Base-by-base conservation (phyloP, 495 filamentous ascomycete genomes). In the Aspergillus hancockii region DNA sequence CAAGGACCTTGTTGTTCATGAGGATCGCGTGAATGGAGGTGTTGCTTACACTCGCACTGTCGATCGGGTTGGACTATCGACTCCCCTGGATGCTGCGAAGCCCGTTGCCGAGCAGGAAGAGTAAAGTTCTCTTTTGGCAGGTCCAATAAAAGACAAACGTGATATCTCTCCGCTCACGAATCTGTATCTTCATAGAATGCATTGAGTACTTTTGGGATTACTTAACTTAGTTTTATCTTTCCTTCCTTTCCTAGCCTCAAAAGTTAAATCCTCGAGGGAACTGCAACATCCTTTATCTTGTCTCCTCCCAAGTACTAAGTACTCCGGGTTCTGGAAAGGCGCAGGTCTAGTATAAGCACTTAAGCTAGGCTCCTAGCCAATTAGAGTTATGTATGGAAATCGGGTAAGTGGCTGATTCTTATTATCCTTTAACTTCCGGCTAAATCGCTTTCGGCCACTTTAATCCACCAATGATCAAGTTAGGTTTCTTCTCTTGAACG, bases 1-100 rank as follows among this genome's bases (percentile, higher is more conserved):
- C 54, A 77, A 77, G 65, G 69, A 77, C 23, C 62, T 76, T 23
- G 59, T 77, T 32, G 72, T 75, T 0, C 61, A 63, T 12, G 75
- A 73, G 54, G 73, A 74, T 55, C 63, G 67, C 43, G 57, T 62
- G 18, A 70, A 73, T 22, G 75, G 73, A 1, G 71, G 65, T 6
- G 56, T 76, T 16, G 68, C 50, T 13, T 72, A 71, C 58, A 72
- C 63, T 12, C 62, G 58, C 10, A 76, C 73, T 0, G 52, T 71
- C 36, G 73, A 76, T 49, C 70, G 73, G 5, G 73, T 76, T 25
- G 71, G 65, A 14, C 60, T 76, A 25, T 73, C 73, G 8, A 45
- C 16, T n/a, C 41, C 41, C 14, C 14, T 45, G 41, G 41, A 45
- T 21, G 41, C 18, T n/a, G 41, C 41, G 7, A 19, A n/a, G 16